These are phyloP conservation scores for Tylopilus subfusipes DNA, from an alignment of 768 basidiomycete species.

Conservation along the genomic window DNA sequence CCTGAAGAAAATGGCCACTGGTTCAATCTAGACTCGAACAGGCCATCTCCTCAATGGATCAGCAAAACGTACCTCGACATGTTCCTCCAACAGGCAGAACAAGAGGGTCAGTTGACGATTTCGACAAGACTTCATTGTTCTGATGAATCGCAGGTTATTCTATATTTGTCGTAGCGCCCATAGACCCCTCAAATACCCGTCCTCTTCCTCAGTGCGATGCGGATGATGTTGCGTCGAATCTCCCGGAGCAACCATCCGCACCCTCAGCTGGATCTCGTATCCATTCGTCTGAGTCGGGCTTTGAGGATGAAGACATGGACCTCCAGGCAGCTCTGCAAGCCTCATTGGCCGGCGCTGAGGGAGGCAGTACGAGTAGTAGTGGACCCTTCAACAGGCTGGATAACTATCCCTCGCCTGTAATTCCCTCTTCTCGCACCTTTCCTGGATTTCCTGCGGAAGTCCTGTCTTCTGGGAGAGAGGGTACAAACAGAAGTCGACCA, in stretches of 20 bases:
- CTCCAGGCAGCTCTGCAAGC: slow-evolving; percentile 87
- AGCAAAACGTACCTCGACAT: slow-evolving; percentile 79
- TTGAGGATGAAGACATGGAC: slow-evolving; percentile 85
- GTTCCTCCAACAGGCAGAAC: slow-evolving; percentile 83
- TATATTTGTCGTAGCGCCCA: slow-evolving; percentile 70
- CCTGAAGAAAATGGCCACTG: slow-evolving; percentile 59
- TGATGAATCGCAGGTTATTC: slow-evolving; percentile 60
- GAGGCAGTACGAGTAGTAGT: slow-evolving; percentile 1
- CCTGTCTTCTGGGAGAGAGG: slow-evolving; percentile 14
- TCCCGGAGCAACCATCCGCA: slow-evolving; percentile 53
- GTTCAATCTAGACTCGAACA: slow-evolving; percentile 86
- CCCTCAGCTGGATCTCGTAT: slow-evolving; percentile 9
- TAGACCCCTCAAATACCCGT: slow-evolving; percentile 49
- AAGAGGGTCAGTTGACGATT: slow-evolving; percentile 56
- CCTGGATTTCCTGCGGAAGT: slow-evolving; percentile 20
- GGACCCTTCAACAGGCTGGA: slow-evolving; percentile 9
- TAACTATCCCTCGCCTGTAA: slow-evolving; percentile 20
- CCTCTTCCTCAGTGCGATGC: slow-evolving; percentile 63
- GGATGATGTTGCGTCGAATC: slow-evolving; percentile 64
- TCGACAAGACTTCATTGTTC: background rate
- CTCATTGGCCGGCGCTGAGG: slow-evolving; percentile 46
- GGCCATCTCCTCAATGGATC: slow-evolving; percentile 74
- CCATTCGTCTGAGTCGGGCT: slow-evolving; percentile 27
- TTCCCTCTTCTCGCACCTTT: slow-evolving; percentile 28
- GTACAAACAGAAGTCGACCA: too few relatives aligned